Evolutionary conservation across 768 basidiomycete species (phyloP), one percentile per base, ranked within the genome.

Genomic region (Kondoa malvinella): DNA sequence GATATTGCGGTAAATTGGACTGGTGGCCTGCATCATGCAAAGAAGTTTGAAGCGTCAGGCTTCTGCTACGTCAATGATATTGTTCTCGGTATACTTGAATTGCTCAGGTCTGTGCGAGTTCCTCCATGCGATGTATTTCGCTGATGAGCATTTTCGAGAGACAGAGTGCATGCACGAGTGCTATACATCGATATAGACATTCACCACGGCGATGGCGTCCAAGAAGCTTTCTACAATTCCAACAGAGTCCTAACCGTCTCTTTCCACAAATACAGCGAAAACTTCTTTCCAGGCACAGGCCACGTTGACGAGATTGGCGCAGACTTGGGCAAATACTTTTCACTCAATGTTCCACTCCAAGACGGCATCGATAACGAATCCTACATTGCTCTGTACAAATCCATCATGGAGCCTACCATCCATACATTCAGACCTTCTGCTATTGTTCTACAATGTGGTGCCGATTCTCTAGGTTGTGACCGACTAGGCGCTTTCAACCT

Each of bases 1-100:
- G 95, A 99, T 77, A 96, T 94, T 57, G 95, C 95, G 0, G 90
- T 99, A 73, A 97, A 96, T 75, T 99, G 95, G 95, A 92, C 92
- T 26, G 95, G 95, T 0, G 95, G 95, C 0, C 81, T 99, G 25
- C 95, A 99, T 78, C 95, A 99, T 74, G 95, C 94, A 1, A 97
- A 97, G 80, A 87, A 92, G 70, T 88, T 89, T 0, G 94, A 97
- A 78, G 92, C 95, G 4, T 96, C 92, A 74, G 94, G 94, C 1
- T 99, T 99, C 76, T 99, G 94, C 78, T 99, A 96, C 76, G 84
- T 97, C 26, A 99, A 99, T 76, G 92, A 96, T 75, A 92, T 94
- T 56, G 92, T 97, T 0, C 81, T 99, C 0, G 91, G 86, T 0
- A 95, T 99, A 62, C 79, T 97, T 21, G 94, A 99, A 74, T 81